These are phyloP conservation scores for Emydomyces testavorans DNA, from an alignment of 2,329 filamentous ascomycete species.

Conservation along the genomic window DNA sequence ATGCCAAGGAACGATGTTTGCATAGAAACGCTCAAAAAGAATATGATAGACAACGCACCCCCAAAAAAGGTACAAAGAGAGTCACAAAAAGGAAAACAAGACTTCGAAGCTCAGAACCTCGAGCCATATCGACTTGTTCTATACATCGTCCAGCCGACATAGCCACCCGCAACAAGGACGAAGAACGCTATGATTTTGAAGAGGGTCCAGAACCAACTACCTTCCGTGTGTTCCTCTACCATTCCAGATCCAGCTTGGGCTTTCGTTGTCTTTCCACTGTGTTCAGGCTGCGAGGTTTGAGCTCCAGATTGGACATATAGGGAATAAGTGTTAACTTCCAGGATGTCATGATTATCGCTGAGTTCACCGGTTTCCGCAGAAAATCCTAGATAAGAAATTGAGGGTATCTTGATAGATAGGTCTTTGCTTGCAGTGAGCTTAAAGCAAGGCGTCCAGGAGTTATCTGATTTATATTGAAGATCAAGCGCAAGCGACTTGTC, in stretches of 20 bases:
- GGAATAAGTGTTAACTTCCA: constrained; percentile 75
- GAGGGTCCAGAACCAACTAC: constrained; percentile 60
- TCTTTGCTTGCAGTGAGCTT: constrained; percentile 49
- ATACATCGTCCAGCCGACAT: constrained; percentile 78
- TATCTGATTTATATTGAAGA: constrained; percentile 84
- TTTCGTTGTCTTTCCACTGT: constrained; percentile 21
- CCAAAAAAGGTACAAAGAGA: not conserved
- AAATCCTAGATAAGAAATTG: constrained; percentile 54
- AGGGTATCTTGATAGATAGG: constrained; percentile 65
- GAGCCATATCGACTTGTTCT: constrained; percentile 46
- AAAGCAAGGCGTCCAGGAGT: constrained; percentile 85
- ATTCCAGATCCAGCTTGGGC: constrained; percentile 18
- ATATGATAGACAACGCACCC: not conserved
- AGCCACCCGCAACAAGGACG: constrained; percentile 57
- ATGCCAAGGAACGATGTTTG: not conserved
- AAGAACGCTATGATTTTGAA: constrained; percentile 74
- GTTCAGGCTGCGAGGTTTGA: constrained; percentile 17
- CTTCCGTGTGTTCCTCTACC: constrained; percentile 22
- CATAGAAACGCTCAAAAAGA: constrained; percentile 2
- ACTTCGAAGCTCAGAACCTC: constrained; percentile 18
- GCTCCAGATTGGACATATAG: constrained; percentile 55
- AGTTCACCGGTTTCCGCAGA: constrained; percentile 80
- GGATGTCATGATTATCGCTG: constrained; percentile 94
- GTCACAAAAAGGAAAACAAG: not conserved
- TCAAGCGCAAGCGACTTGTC: constrained; percentile 85